phyloP scores from a whole-genome alignment of 805 yeast species.

The Brettanomyces naardenensis region DNA sequence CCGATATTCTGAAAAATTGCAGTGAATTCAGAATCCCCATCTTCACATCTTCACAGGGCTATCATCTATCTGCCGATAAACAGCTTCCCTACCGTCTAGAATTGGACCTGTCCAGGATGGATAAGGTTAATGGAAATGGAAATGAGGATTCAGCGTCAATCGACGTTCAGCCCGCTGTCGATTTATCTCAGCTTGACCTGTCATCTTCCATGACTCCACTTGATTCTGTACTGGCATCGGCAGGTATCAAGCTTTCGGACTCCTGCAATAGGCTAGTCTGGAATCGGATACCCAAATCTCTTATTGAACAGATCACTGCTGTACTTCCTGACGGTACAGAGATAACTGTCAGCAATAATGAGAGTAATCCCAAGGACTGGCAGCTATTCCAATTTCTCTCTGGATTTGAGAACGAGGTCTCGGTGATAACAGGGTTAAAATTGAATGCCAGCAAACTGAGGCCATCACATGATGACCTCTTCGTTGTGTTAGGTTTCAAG shows the following conservation, averaged over 20 bases:
- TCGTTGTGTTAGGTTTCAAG: conserved; percentile 13
- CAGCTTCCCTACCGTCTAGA: conserved; percentile 3
- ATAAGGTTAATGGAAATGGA: conserved; percentile 1
- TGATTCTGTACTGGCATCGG: conserved; percentile 13
- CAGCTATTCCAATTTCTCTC: conserved; percentile 11
- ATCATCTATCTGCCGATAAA: conserved; percentile 7
- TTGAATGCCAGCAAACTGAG: neutral
- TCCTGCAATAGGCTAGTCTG: conserved; percentile 5
- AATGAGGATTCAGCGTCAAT: conserved; percentile 3
- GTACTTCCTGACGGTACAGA: conserved; percentile 24
- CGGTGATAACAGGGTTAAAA: conserved; percentile 14
- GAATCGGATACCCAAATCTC: conserved; percentile 6
- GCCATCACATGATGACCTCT: conserved; percentile 1
- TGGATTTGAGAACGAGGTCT: conserved; percentile 8
- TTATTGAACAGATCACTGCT: conserved; percentile 12
- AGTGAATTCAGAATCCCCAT: conserved; percentile 22
- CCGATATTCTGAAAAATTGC: conserved; percentile 16
- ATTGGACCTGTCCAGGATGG: conserved; percentile 12
- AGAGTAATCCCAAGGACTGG: conserved; percentile 1
- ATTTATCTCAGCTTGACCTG: conserved; percentile 2
- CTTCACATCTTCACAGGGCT: conserved; percentile 5
- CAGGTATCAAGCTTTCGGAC: conserved; percentile 12
- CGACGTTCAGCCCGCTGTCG: conserved; percentile 3
- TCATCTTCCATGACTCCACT: conserved; percentile 5
- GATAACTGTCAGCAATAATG: conserved; percentile 3